Evolutionary conservation across 2,329 filamentous ascomycete genomes (phyloP).

Genomic region (Chaetomiaceae sp.): DNA sequence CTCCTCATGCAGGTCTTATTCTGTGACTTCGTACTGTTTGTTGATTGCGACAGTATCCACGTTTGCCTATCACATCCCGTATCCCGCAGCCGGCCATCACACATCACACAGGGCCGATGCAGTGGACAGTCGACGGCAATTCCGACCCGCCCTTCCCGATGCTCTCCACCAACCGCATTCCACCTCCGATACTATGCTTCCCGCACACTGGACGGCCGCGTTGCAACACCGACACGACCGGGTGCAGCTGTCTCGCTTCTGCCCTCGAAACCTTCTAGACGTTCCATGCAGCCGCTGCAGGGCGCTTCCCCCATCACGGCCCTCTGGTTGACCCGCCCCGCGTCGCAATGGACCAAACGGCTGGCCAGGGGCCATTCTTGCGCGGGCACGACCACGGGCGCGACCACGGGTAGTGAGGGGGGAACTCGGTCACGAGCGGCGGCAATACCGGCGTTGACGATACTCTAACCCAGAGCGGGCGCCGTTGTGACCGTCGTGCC

Average conservation of each 20-base stretch:
- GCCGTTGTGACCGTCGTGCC: neutral
- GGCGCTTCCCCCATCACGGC: neutral
- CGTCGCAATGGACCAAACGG: neutral
- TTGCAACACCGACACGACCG: conserved; percentile 2
- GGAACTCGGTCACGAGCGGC: neutral
- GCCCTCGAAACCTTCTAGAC: neutral
- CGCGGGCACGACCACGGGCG: neutral
- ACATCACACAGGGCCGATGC: neutral
- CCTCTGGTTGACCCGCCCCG: neutral
- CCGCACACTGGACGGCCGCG: neutral
- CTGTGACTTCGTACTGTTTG: neutral
- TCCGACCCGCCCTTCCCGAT: conserved; percentile 12
- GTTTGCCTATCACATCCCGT: neutral
- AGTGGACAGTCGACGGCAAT: conserved; percentile 10
- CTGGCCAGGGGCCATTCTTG: neutral
- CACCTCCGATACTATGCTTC: neutral
- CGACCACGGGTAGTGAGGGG: neutral
- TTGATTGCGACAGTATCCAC: neutral
- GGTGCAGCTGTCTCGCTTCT: neutral
- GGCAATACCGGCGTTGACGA: neutral
- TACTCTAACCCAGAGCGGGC: neutral
- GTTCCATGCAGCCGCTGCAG: neutral
- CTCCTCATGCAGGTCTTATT: neutral
- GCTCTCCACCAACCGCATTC: neutral
- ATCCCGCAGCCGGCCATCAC: neutral